These are phyloP conservation scores for Nakazawaea populi DNA, from an alignment of 805 yeast genomes.

Conservation along the genomic window DNA sequence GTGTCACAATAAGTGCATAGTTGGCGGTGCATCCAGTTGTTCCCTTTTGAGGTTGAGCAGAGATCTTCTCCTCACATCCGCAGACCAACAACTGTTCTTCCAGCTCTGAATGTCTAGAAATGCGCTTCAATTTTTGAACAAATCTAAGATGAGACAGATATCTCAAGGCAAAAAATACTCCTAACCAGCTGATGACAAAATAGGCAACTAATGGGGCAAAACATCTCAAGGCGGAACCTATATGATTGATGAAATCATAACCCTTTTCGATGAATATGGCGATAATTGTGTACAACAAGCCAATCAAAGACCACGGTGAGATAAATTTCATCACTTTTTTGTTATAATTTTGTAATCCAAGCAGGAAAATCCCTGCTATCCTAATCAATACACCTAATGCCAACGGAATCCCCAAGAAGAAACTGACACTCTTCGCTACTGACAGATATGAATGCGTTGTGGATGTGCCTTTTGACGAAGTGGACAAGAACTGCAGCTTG, in stretches of 20 bases:
- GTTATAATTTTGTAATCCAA: constrained; percentile 29
- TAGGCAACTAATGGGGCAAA: constrained; percentile 43
- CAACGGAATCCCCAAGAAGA: constrained; percentile 50
- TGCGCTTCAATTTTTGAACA: not conserved
- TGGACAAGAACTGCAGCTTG: not conserved
- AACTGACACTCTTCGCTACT: constrained; percentile 44
- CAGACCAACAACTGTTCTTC: constrained; percentile 20
- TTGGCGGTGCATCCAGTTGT: constrained; percentile 28
- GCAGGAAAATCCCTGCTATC: constrained; percentile 16
- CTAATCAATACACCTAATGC: constrained; percentile 39
- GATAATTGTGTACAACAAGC: constrained; percentile 44
- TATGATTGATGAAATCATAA: constrained; percentile 37
- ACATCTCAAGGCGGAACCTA: constrained; percentile 44
- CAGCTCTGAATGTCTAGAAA: constrained; percentile 12
- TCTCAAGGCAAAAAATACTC: constrained; percentile 32
- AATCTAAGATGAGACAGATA: constrained; percentile 17
- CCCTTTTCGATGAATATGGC: constrained; percentile 49
- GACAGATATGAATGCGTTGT: constrained; percentile 19
- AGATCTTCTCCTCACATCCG: constrained; percentile 31
- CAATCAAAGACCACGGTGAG: constrained; percentile 45
- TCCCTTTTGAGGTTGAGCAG: constrained; percentile 18
- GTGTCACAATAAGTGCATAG: constrained; percentile 39
- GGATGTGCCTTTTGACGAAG: not conserved
- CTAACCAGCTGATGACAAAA: constrained; percentile 43
- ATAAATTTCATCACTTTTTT: constrained; percentile 32